Conservation (phyloP, 768 basidiomycete genomes). For the Filobasidium floriforme region DNA sequence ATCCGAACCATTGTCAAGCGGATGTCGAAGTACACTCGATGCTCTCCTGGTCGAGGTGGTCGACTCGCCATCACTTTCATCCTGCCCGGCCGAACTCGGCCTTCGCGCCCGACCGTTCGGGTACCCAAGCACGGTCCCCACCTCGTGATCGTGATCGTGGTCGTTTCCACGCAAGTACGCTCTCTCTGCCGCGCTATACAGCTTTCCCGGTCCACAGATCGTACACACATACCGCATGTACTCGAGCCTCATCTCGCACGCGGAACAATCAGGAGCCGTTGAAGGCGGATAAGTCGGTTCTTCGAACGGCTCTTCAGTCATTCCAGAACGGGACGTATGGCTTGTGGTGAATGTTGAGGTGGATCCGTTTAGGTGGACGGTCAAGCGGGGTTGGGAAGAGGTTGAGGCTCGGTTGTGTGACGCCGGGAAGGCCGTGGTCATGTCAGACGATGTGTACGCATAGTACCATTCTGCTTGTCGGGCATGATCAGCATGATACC, state of each 20-base stretch:
- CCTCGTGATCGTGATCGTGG: not conserved
- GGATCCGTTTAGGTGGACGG: not conserved
- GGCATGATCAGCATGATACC: not conserved
- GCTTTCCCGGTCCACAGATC: constrained; percentile 61
- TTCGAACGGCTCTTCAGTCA: constrained; percentile 23
- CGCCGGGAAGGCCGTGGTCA: constrained; percentile 18
- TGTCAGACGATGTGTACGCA: constrained; percentile 35
- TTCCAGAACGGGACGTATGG: constrained; percentile 12
- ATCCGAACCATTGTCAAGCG: not conserved
- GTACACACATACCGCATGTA: constrained; percentile 84
- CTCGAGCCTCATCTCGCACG: constrained; percentile 66
- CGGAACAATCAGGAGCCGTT: constrained; percentile 61
- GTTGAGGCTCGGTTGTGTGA: constrained; percentile 1
- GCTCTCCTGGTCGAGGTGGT: not conserved
- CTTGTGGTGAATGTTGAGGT: constrained; percentile 9
- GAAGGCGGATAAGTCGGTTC: constrained; percentile 52
- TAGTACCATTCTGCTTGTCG: constrained; percentile 38
- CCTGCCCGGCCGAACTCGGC: not conserved
- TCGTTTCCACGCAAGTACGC: not conserved
- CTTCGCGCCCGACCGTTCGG: not conserved
- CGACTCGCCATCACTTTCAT: constrained; percentile 11
- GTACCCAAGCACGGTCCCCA: constrained; percentile 6
- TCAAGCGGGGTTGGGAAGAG: not conserved
- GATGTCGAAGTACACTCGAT: not conserved
- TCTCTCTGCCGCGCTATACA: constrained; percentile 22